Base-by-base conservation (phyloP, 768 basidiomycete species). In the Collybia mongolica region DNA sequence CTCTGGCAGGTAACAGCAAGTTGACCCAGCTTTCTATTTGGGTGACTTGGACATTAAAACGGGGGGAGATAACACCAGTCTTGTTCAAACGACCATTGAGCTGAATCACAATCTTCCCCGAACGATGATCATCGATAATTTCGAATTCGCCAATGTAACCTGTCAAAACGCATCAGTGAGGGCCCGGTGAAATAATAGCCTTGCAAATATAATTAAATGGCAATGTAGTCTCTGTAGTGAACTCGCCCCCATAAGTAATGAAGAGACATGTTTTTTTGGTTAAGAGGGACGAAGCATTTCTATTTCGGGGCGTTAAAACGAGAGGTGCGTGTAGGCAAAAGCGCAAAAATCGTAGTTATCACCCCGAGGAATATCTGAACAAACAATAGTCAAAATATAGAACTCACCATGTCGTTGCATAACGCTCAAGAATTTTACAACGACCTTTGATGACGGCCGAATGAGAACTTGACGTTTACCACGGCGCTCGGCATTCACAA, bases 401-500 rank as follows among this genome's bases (percentile, higher is more conserved):
- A 35, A 56, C 90, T 77, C 60, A 90, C 96, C 97, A 76, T 98
- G 96, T 59, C 95, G 90, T 74, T 99, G 97, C 93, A 98, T 98
- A 65, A 98, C 97, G 59, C 85, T 88, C 60, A 99, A 77, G 76
- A 98, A 97, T 73, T 97, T 97, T 60, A 99, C 88, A 57, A 98
- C 84, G 69, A 99, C 97, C 77, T 99, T 99, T 58, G 93, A 96
- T 3, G 90, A 93, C 49, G 97, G 97, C 44, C 96, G 86, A 72
- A 99, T 84, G 63, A 99, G 88, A 55, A 99, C 97, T 77, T 99
- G 97, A 65, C 97, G 93, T 81, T 99, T 99, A 65, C 97, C 97
- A 66, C 94, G 91, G 69, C 93, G 93, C 80, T 98, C 97, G 66
- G 97, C 97, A 61, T 99, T 99, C 86, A 97, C 93, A 60, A 98